These are phyloP conservation scores for Acanthochlamys bracteata DNA, from an alignment of 106 monocot species.

Conservation along the genomic window DNA sequence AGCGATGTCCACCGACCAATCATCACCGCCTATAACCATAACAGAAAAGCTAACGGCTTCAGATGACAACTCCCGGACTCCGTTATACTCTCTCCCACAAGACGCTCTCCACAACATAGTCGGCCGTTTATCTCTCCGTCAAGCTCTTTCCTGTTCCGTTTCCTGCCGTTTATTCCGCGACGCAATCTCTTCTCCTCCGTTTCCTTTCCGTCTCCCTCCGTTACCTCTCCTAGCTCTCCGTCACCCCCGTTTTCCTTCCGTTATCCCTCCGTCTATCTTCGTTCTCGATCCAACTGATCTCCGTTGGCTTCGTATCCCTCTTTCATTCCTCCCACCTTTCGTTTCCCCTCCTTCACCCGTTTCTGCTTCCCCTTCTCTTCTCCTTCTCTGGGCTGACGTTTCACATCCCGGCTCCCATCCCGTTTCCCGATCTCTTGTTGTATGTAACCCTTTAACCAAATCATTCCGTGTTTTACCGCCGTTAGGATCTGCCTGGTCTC, in stretches of 20 bases:
- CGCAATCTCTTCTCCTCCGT: constrained; percentile 33
- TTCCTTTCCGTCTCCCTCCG: constrained; percentile 33
- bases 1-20: too few relatives aligned
- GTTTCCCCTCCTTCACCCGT: constrained; percentile 23
- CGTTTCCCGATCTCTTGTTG: constrained; percentile 47
- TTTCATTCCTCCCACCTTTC: constrained; percentile 35
- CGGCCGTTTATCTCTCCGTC: constrained; percentile 43
- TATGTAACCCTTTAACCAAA: constrained; percentile 81
- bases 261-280: constrained; percentile 12
- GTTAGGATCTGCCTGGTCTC: constrained; percentile 96
- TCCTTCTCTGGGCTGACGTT: constrained; percentile 35
- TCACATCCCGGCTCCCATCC: neutral
- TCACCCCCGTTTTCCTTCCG: constrained; percentile 25
- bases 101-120: constrained; percentile 59
- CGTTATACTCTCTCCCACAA: constrained; percentile 42
- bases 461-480: constrained; percentile 58
- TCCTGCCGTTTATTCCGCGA: constrained; percentile 38
- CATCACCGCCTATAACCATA: too few relatives aligned
- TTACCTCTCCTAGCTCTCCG: constrained; percentile 59
- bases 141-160: constrained; percentile 34
- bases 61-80: neutral
- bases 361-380: constrained; percentile 36
- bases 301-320: constrained; percentile 30
- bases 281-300: constrained; percentile 42
- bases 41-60: too few relatives aligned